Base-by-base conservation (phyloP, 257 asterid species). In the Solanum chiquidenum region DNA sequence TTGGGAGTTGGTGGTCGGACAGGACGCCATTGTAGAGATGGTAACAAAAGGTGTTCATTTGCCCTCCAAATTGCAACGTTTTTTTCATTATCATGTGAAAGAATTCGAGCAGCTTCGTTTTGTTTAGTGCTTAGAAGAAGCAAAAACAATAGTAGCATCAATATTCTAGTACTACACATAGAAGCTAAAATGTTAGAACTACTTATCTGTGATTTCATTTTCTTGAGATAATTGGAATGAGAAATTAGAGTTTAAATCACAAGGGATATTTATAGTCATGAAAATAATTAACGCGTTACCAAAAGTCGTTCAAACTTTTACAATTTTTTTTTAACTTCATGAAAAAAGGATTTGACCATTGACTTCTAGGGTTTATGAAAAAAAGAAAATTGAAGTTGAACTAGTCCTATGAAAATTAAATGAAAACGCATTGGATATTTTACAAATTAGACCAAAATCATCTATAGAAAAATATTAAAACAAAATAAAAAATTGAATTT, bases 1-100 rank as follows among this genome's bases (percentile, higher is more conserved):
- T 84, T 92, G 21, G 92, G 93, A 11, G 92, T 25, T 2, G 95
- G 94, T 0, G 93, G 90, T 1, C 89, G 89, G 1, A 85, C 25
- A 2, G 76, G 40, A 69, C n/a, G 23, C n/a, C 76, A 69, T 69
- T 69, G n/a, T 0, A 29, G 40, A 69, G 76, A 69, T 31, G 76
- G 2, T 69, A 31, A 16, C 12, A 69, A 69, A 31, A 69, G 40
- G 1, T 69, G 40, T 69, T 69, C 40, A 16, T 69, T 16, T 69
- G n/a, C 6, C n/a, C 1, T 31, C 38, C n/a, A 31, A 31, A 13
- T 31, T 3, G 8, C 76, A 31, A 1, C 1, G 0, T 76, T 29
- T 76, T 38, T 69, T 31, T 29, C 2, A 21, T n/a, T 38, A 75
- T 12, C 9, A n/a, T n/a, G 35, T n/a, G 58, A 40, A 76, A 38